phyloP scores from a whole-genome alignment of 225 moss, liverwort and hornwort genomes.

The Bryum argenteum region DNA sequence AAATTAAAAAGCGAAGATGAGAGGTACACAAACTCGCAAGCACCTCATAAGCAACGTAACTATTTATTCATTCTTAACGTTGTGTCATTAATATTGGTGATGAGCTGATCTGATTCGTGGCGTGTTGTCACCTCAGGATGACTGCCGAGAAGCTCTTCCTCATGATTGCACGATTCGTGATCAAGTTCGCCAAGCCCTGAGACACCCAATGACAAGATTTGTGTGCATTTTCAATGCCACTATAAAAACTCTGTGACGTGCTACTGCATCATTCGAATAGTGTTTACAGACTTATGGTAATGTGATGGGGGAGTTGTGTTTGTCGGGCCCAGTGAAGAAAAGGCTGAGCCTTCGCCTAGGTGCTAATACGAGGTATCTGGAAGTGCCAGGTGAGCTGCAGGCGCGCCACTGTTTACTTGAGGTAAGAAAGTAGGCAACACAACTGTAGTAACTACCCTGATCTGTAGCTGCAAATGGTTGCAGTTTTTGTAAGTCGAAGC shows the following conservation, averaged over 20 bases:
- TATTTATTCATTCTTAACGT: constrained; percentile 1
- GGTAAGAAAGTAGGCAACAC: constrained; percentile 1
- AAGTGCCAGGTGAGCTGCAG: constrained; percentile 12
- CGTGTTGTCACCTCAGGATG: constrained; percentile 45
- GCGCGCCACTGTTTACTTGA: constrained; percentile 9
- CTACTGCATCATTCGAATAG: constrained; percentile 2
- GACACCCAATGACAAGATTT: constrained; percentile 32
- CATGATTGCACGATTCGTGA: constrained; percentile 56
- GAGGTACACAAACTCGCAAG: constrained; percentile 28
- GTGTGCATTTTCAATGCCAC: neutral
- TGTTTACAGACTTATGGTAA: constrained; percentile 20
- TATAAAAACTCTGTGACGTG: neutral
- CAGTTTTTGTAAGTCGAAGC: neutral
- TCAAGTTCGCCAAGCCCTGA: constrained; percentile 52
- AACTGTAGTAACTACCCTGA: neutral
- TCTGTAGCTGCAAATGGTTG: constrained; percentile 5
- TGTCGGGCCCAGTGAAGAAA: neutral
- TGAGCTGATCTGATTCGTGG: neutral
- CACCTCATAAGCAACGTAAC: neutral
- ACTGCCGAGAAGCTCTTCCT: constrained; percentile 61
- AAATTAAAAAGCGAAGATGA: constrained; percentile 37
- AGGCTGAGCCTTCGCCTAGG: constrained; percentile 9
- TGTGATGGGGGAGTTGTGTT: neutral
- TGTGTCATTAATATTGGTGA: neutral
- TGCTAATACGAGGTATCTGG: constrained; percentile 9